Percentiles rank a stretch among this genome's conserved stretches.
phyloP scores from a whole-genome alignment of 2,329 filamentous ascomycete species.

The Paecilomyces dactylethromorphus region DNA sequence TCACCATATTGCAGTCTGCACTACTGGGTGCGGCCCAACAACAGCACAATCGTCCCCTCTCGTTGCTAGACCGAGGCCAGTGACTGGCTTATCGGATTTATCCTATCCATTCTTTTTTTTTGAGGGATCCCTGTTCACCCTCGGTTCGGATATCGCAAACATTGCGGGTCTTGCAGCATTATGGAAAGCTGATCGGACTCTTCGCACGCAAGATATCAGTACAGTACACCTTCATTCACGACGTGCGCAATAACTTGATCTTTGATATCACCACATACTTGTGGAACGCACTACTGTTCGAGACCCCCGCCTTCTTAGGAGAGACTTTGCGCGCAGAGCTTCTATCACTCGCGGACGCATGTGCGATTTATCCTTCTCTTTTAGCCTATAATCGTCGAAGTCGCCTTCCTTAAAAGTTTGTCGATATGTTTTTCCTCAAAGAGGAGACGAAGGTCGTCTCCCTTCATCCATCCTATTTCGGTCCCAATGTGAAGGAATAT shows the following conservation, averaged over 20 bases:
- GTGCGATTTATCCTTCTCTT: neutral
- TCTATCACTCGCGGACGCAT: neutral
- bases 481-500: slow-evolving; percentile 84
- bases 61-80: neutral
- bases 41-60: neutral
- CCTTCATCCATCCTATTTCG: slow-evolving; percentile 95
- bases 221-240: neutral
- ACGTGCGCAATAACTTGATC: neutral
- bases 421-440: slow-evolving; percentile 92
- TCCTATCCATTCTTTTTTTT: neutral
- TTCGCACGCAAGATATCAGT: neutral
- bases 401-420: slow-evolving; percentile 2
- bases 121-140: neutral
- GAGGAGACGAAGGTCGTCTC: slow-evolving; percentile 93
- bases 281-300: neutral
- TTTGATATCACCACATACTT: neutral
- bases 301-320: neutral
- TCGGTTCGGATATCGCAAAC: neutral
- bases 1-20: neutral
- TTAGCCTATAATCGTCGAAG: neutral
- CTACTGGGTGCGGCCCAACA: neutral
- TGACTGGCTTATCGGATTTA: neutral
- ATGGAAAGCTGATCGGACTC: neutral
- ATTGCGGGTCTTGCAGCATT: neutral
- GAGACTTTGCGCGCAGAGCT: neutral